These are phyloP conservation scores for Aaosphaeria arxii DNA, from an alignment of 2,329 filamentous ascomycete genomes.

Conservation along the genomic window DNA sequence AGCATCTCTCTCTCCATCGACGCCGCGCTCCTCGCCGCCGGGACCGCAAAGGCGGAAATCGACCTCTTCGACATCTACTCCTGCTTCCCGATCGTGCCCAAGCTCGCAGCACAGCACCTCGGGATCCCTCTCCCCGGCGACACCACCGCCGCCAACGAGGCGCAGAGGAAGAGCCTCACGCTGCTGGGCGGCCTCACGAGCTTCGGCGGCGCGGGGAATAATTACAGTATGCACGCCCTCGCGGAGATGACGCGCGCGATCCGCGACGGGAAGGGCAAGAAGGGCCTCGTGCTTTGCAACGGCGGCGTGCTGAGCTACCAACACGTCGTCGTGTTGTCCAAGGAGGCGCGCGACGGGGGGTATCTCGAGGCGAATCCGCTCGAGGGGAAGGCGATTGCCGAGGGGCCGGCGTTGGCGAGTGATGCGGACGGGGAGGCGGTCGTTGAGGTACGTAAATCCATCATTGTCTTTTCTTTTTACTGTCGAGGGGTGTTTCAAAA, in stretches of 20 bases:
- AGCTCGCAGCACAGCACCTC: constrained; percentile 61
- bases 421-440: constrained; percentile 49
- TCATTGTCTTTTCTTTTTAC: not conserved
- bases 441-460: constrained; percentile 48
- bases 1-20: constrained; percentile 59
- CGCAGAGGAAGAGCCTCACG: constrained; percentile 49
- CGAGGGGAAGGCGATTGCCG: constrained; percentile 44
- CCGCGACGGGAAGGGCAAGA: constrained; percentile 47
- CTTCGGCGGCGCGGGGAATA: constrained; percentile 69
- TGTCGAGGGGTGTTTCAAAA: not conserved
- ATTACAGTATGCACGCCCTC: constrained; percentile 64
- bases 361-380: constrained; percentile 43
- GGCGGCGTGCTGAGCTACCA: constrained; percentile 66
- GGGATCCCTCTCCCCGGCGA: constrained; percentile 34
- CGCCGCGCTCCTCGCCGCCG: constrained; percentile 51
- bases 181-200: constrained; percentile 64
- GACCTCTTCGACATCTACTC: constrained; percentile 65
- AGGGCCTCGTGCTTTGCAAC: constrained; percentile 62
- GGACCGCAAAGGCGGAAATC: constrained; percentile 45
- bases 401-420: constrained; percentile 39
- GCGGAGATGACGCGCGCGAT: constrained; percentile 46
- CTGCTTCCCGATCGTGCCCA: constrained; percentile 69
- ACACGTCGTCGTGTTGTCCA: constrained; percentile 59
- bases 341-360: constrained; percentile 37
- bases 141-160: not conserved